Percentiles rank a stretch among this genome's conserved stretches.
Evolutionary conservation across 495 filamentous ascomycete species (phyloP).

Genomic region (Penicillium riverlandense): DNA sequence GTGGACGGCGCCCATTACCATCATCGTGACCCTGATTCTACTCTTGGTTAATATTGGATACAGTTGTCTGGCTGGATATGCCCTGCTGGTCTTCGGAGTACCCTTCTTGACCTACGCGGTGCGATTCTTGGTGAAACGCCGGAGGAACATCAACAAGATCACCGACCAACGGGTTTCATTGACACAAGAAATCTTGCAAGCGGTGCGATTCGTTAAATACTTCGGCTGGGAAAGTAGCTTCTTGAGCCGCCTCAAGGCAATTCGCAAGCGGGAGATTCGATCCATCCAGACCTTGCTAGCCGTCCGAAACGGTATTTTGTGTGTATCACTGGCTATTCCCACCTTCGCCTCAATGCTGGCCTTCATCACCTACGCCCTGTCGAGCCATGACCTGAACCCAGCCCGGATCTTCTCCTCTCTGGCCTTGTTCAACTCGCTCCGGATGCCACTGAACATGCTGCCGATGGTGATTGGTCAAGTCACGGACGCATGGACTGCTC

Average conservation of each 20-base stretch:
- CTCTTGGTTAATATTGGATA: conserved; percentile 81
- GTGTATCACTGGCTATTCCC: conserved; percentile 69
- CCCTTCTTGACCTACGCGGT: conserved; percentile 70
- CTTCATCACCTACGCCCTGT: conserved; percentile 86
- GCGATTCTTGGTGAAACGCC: conserved; percentile 58
- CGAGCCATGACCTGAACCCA: conserved; percentile 61
- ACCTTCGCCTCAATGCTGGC: conserved; percentile 91
- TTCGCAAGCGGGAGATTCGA: conserved; percentile 66
- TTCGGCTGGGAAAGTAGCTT: conserved; percentile 93
- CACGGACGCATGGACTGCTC: conserved; percentile 79
- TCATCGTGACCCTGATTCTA: conserved; percentile 69
- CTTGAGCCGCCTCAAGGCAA: conserved; percentile 62
- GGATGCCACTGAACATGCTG: conserved; percentile 82
- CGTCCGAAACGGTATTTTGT: conserved; percentile 78
- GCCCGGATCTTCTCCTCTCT: conserved; percentile 86
- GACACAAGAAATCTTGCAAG: conserved; percentile 87
- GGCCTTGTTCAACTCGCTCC: conserved; percentile 84
- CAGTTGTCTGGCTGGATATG: conserved; percentile 83
- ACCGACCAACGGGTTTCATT: conserved; percentile 86
- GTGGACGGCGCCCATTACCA: conserved; percentile 76
- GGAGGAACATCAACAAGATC: conserved; percentile 78
- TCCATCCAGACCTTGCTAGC: conserved; percentile 73
- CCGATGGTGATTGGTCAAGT: conserved; percentile 83
- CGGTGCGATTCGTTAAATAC: conserved; percentile 90
- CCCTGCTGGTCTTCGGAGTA: conserved; percentile 67